Base-by-base conservation (phyloP, 306 rosid genomes). In the Cicer yamashitae region DNA sequence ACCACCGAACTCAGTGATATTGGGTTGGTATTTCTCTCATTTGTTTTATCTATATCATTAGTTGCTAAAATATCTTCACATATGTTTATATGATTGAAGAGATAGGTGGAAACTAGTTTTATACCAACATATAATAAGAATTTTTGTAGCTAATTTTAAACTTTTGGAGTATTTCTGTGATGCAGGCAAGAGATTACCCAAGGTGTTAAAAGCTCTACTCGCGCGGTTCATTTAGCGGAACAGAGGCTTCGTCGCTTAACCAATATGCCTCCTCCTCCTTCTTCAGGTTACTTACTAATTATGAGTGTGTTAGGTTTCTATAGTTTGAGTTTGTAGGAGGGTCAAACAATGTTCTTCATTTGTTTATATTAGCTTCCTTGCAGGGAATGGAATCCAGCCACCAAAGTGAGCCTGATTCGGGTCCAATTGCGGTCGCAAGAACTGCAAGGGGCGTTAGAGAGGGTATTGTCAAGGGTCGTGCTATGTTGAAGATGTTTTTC, bases 121-220 rank as follows among this genome's bases (percentile, higher is more conserved):
- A 30, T 3, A 22, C 25, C 25, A 22, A 22, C 25, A 22, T 22
- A 1, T 22, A 22, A 22, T 22, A 22, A 18, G 20, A 18, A 18
- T 18, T 18, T 18, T 18, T 18, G 20, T 18, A n/a, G n/a, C n/a
- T n/a, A n/a, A n/a, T n/a, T n/a, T n/a, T 30, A 30, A 30, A 30
- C 6, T 30, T 30, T 30, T 4, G 5, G 3, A 30, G 37, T 30
- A 30, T 30, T 30, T 46, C 1, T 78, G 6, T 81, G 82, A 4
- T 83, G 82, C 84, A 94, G 99, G 20, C 99, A 94, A 79, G 93
- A 83, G 77, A 86, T 92, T 77, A 90, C 93, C 0, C 89, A 89
- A 79, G 96, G 97, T n/a, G 96, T 94, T 70, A 88, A 81, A 84
- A 90, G 89, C 78, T 94, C 97, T 54, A 90, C 97, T 57, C 86